Conservation (phyloP, 2,329 filamentous ascomycete genomes). For the Dothidotthia symphoricarpi region DNA sequence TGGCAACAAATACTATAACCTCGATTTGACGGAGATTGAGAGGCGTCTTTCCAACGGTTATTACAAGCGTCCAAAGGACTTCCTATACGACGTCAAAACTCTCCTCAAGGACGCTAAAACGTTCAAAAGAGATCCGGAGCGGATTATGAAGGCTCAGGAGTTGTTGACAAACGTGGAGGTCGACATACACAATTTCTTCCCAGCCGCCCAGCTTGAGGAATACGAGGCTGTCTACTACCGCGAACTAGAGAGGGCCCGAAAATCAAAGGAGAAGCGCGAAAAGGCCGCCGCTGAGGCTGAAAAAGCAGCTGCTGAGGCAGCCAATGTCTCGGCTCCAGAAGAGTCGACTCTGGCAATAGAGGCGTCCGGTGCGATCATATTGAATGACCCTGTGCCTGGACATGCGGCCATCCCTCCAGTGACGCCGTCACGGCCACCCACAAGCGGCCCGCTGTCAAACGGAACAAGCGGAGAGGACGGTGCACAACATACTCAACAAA, state of each 20-base stretch:
- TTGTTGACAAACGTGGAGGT: constrained; percentile 91
- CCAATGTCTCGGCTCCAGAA: constrained; percentile 41
- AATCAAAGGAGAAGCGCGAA: constrained; percentile 57
- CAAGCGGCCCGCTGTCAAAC: constrained; percentile 60
- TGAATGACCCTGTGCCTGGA: constrained; percentile 62
- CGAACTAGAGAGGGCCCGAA: constrained; percentile 63
- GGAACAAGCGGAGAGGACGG: constrained; percentile 47
- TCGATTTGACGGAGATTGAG: constrained; percentile 90
- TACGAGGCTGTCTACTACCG: constrained; percentile 77
- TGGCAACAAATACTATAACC: constrained; percentile 89
- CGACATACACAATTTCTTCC: constrained; percentile 77
- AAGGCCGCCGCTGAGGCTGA: constrained; percentile 38
- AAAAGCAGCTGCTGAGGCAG: constrained; percentile 42
- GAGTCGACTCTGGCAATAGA: constrained; percentile 47
- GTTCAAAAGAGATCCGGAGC: constrained; percentile 71
- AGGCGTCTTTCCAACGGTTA: constrained; percentile 95
- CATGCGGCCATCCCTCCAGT: constrained; percentile 44
- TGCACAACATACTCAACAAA: constrained; percentile 37
- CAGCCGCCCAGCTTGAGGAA: constrained; percentile 55
- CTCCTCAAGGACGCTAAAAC: constrained; percentile 81
- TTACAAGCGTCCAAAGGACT: constrained; percentile 88
- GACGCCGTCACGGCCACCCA: constrained; percentile 37
- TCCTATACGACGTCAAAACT: constrained; percentile 80
- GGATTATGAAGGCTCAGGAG: constrained; percentile 84
- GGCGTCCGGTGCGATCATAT: constrained; percentile 47